These are phyloP conservation scores for Scheffersomyces lignosus DNA, from an alignment of 805 yeast species.

Conservation along the genomic window DNA sequence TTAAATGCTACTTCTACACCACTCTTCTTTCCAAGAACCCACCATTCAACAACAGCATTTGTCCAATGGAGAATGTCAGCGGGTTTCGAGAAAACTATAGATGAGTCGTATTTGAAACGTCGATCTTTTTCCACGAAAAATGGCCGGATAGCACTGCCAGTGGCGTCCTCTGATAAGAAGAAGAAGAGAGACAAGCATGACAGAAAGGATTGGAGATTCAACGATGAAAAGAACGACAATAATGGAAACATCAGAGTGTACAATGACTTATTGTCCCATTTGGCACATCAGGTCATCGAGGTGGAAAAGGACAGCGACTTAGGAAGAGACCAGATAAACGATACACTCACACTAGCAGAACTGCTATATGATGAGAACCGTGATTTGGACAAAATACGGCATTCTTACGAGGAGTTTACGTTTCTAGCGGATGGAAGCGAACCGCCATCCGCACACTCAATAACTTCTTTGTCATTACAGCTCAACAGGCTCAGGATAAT, in stretches of 20 bases:
- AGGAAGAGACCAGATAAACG: constrained; percentile 24
- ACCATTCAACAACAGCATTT: too few species aligned
- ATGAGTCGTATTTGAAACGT: too few species aligned
- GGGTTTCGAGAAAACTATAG: too few species aligned
- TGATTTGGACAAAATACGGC: too few species aligned
- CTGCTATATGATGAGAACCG: background rate
- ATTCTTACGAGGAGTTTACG: background rate
- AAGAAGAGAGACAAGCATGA: background rate
- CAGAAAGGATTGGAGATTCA: background rate
- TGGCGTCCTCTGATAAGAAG: background rate
- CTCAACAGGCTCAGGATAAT: constrained; percentile 28
- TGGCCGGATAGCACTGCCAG: background rate
- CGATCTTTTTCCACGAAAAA: too few species aligned
- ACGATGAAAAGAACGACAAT: background rate
- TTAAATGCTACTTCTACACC: too few species aligned
- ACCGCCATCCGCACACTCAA: constrained; percentile 10
- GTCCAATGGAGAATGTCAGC: too few species aligned
- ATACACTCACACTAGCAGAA: constrained; percentile 21
- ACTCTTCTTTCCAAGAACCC: too few species aligned
- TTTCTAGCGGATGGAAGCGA: background rate
- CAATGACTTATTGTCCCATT: too few species aligned
- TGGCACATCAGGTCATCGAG: too few species aligned
- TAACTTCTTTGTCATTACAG: constrained; percentile 28
- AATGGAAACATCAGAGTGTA: too few species aligned
- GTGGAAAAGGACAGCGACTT: constrained; percentile 21